phyloP scores from a whole-genome alignment of 495 filamentous ascomycete species.

The Oleoguttula mirabilis region DNA sequence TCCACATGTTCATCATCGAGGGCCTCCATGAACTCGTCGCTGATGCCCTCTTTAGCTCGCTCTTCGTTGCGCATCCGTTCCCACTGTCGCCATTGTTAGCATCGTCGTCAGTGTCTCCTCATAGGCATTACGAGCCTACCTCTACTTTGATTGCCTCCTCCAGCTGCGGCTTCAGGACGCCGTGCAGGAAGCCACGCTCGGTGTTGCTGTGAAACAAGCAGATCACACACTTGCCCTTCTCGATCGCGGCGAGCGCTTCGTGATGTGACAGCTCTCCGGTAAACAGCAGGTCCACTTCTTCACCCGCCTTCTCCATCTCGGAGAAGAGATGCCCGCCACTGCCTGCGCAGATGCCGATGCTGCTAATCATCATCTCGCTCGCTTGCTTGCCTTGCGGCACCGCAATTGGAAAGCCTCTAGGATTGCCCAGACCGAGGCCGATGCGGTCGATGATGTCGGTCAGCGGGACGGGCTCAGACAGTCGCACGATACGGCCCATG shows the following conservation, averaged over 20 bases:
- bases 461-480: slow-evolving; percentile 46
- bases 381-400: slow-evolving; percentile 47
- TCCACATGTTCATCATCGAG: slow-evolving; percentile 41
- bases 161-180: slow-evolving; percentile 57
- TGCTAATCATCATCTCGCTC: slow-evolving; percentile 44
- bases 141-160: slow-evolving; percentile 41
- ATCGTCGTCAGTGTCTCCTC: not conserved
- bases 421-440: slow-evolving; percentile 45
- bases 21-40: slow-evolving; percentile 34
- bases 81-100: too few relatives aligned
- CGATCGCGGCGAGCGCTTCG: slow-evolving; percentile 71
- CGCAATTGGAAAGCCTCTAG: slow-evolving; percentile 53
- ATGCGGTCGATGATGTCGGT: slow-evolving; percentile 51
- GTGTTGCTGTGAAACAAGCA: slow-evolving; percentile 83
- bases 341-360: slow-evolving; percentile 69
- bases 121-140: too few relatives aligned
- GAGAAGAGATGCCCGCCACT: slow-evolving; percentile 65
- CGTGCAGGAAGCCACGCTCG: slow-evolving; percentile 65
- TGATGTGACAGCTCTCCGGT: slow-evolving; percentile 93
- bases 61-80: slow-evolving; percentile 33
- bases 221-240: slow-evolving; percentile 76
- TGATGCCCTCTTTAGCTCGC: slow-evolving; percentile 26
- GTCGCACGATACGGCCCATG: slow-evolving; percentile 62
- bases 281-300: slow-evolving; percentile 56
- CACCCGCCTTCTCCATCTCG: slow-evolving; percentile 31